Evolutionary conservation across 176 grass and related monocot genomes (phyloP), one percentile per base, ranked within the genome.

Genomic region (Ananas comosus): DNA sequence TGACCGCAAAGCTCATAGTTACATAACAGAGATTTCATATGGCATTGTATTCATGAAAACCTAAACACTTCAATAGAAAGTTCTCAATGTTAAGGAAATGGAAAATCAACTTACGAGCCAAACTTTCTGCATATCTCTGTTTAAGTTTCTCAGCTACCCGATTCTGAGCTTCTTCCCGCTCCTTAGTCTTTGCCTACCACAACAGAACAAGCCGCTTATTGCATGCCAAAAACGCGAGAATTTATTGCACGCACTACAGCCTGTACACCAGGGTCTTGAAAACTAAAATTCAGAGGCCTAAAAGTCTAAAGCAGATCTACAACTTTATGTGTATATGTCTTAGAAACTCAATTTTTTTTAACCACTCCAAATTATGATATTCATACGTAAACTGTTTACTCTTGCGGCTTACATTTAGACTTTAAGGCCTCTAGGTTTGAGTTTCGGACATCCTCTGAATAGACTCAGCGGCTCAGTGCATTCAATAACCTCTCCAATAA

Each of bases 91-190:
- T 18, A 4, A 66, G n/a, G 73, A 54, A 11, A 63, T 42, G 25
- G 69, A 73, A 74, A 64, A 79, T 64, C 52, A 29, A 71, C 77
- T 80, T 66, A 85, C 83, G 51, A 47, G 83, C 78, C 61, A 71
- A 51, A 16, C 9, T 76, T 69, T 80, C 68, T 64, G 72, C 77
- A 73, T 85, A 80, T 67, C 73, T 80, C 51, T 77, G 66, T 76
- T 85, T 85, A 66, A 85, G 68, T 79, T 76, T 85, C 78, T 85
- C 50, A 11, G 42, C 73, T 8, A 80, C 63, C 73, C 33, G 64
- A 57, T 67, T 56, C 65, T 80, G 65, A 68, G 72, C 78, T 72
- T 80, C 72, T 72, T 85, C 78, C 28, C 33, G 73, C 68, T 77
- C 63, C 72, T 80, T 80, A 12, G 24, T 69, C 59, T 85, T 85